A percentile compares a stretch with the other conserved stretches of the same genome.
Conservation (phyloP, 2,329 filamentous ascomycete genomes). For the Leptographium galeiforme region DNA sequence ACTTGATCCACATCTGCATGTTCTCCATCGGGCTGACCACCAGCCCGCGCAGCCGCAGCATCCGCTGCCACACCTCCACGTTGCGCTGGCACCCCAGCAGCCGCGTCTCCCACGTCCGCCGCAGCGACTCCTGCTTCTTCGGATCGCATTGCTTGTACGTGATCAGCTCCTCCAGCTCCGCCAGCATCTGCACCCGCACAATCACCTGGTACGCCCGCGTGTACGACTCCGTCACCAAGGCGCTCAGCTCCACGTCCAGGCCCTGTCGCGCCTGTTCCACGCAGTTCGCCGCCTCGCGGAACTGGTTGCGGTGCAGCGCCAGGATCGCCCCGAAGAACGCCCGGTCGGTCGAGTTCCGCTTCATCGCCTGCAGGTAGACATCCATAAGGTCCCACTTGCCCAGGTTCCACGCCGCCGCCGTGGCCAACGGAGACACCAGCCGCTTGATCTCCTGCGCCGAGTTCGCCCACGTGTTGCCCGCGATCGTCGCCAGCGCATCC, state of each 20-base stretch:
- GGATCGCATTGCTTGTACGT: conserved; percentile 90
- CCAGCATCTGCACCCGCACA: conserved; percentile 96
- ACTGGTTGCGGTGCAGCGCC: conserved; percentile 88
- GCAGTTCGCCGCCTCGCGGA: conserved; percentile 75
- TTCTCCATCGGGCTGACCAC: conserved; percentile 89
- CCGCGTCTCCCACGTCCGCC: conserved; percentile 88
- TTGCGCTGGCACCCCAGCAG: conserved; percentile 92
- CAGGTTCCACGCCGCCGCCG: conserved; percentile 90
- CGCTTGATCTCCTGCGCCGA: conserved; percentile 78
- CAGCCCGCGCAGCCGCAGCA: conserved; percentile 86
- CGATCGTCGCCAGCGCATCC: conserved; percentile 80
- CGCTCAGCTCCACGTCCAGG: conserved; percentile 88
- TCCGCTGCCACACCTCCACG: conserved; percentile 95
- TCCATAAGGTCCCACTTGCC: conserved; percentile 99
- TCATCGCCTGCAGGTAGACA: conserved; percentile 90
- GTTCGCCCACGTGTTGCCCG: conserved; percentile 87
- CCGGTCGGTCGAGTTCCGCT: conserved; percentile 79
- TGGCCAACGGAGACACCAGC: conserved; percentile 83
- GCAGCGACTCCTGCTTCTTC: conserved; percentile 81
- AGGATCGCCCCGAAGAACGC: conserved; percentile 97
- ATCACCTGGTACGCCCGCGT: conserved; percentile 97
- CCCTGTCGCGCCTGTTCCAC: conserved; percentile 88
- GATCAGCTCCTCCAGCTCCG: conserved; percentile 95
- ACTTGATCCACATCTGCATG: conserved; percentile 99
- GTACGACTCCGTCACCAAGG: conserved; percentile 95